phyloP scores from a whole-genome alignment of 2,329 filamentous ascomycete species.

The Seiridium unicorne region DNA sequence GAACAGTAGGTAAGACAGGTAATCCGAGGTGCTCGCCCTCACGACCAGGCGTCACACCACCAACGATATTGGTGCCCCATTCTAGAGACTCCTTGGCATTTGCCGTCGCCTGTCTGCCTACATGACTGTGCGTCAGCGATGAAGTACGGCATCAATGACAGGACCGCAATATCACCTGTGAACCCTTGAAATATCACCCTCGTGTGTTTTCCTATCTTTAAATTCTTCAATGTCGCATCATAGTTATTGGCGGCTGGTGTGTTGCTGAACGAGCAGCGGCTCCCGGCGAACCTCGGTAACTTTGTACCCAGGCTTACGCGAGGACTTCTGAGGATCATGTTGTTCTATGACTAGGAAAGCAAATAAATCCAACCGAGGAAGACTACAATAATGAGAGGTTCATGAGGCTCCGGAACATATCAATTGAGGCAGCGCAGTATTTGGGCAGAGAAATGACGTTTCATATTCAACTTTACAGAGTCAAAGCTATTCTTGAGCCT shows the following conservation, averaged over 20 bases:
- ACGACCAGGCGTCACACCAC: conserved; percentile 71
- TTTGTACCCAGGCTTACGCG: background rate
- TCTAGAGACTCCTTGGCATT: conserved; percentile 74
- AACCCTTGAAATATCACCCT: conserved; percentile 42
- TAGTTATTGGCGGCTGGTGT: conserved; percentile 20
- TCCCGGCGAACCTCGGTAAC: conserved; percentile 7
- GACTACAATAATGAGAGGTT: too few species aligned
- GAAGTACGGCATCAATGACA: too few species aligned
- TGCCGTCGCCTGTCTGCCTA: conserved; percentile 54
- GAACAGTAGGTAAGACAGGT: conserved; percentile 68
- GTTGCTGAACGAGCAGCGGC: conserved; percentile 18
- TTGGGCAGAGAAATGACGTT: conserved; percentile 1
- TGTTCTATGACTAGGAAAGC: background rate
- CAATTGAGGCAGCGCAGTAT: background rate
- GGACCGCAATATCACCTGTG: conserved; percentile 25
- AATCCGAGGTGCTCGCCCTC: conserved; percentile 71
- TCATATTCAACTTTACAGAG: background rate
- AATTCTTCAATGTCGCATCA: conserved; percentile 31
- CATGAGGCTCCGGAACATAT: background rate
- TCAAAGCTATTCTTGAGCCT: background rate
- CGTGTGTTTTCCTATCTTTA: conserved; percentile 37
- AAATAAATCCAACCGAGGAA: background rate
- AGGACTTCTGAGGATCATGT: background rate
- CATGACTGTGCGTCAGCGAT: conserved; percentile 5
- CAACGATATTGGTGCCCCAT: conserved; percentile 80